phyloP scores from a whole-genome alignment of 345 rosid genomes.

The Heritiera fomes region DNA sequence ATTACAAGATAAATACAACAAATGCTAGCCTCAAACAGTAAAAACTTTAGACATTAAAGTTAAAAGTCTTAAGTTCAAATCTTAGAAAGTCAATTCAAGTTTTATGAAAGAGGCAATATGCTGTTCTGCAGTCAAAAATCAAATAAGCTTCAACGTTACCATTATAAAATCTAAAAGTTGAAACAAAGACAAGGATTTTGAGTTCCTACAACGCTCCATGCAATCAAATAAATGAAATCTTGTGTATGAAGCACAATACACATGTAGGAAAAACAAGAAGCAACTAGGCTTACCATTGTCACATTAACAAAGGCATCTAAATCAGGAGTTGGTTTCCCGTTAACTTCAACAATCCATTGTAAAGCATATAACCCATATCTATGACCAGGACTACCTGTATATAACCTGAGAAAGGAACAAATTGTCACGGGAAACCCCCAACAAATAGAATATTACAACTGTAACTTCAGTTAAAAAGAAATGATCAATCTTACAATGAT shows the following conservation, averaged over 20 bases:
- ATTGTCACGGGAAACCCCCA: neutral
- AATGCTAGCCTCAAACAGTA: neutral
- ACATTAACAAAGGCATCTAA: constrained; percentile 70
- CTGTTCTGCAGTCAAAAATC: neutral
- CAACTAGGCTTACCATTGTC: constrained; percentile 56
- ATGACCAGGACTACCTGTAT: constrained; percentile 88
- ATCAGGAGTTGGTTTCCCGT: constrained; percentile 83
- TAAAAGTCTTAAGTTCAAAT: neutral
- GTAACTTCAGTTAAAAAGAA: neutral
- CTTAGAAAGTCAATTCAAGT: neutral
- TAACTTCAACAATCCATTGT: constrained; percentile 94
- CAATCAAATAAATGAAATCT: neutral
- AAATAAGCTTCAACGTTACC: neutral
- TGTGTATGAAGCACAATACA: neutral
- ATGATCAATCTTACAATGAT: neutral
- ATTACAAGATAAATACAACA: neutral
- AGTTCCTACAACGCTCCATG: neutral
- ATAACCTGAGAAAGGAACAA: constrained; percentile 54
- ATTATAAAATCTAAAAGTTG: neutral
- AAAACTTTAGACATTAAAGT: neutral
- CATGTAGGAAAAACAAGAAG: neutral
- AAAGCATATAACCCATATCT: constrained; percentile 84
- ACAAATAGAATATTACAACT: neutral
- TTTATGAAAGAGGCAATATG: neutral
- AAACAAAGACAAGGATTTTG: neutral